Conservation (phyloP, 192 early-diverging fungal species). For the Backusella mclennaniae region DNA sequence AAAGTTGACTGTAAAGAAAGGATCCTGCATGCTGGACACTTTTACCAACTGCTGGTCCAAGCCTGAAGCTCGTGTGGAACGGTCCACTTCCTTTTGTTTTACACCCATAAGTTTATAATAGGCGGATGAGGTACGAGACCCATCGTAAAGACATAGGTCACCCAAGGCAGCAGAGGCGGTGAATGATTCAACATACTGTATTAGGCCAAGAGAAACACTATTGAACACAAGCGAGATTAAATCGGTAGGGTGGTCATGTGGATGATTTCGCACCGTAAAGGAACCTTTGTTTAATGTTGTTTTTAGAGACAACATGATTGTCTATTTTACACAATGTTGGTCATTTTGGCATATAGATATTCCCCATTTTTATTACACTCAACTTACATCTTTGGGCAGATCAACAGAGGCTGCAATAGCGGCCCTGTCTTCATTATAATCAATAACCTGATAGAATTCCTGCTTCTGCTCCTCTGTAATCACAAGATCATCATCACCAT, state of each 20-base stretch:
- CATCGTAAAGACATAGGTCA: conserved; percentile 62
- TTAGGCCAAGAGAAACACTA: conserved; percentile 53
- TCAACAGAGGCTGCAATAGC: conserved; percentile 54
- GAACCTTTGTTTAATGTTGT: conserved; percentile 78
- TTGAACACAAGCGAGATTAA: conserved; percentile 65
- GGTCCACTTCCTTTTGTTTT: conserved; percentile 40
- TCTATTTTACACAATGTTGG: conserved; percentile 37
- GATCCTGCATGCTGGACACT: conserved; percentile 22
- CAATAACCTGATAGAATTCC: conserved; percentile 92
- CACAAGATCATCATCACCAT: conserved; percentile 33
- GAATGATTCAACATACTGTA: conserved; percentile 55
- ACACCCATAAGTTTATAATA: conserved; percentile 56
- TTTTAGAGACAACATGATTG: conserved; percentile 58
- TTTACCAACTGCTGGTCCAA: conserved; percentile 13
- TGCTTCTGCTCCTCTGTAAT: conserved; percentile 85
- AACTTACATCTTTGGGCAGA: conserved; percentile 58
- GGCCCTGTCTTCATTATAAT: conserved; percentile 79
- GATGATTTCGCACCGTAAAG: conserved; percentile 68
- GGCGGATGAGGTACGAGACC: conserved; percentile 53
- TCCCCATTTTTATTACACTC: not conserved
- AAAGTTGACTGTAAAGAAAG: conserved; percentile 76
- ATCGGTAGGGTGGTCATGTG: conserved; percentile 41
- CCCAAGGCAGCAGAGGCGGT: conserved; percentile 57
- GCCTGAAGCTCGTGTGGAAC: not conserved
- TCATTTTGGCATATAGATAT: not conserved